Base-by-base conservation (phyloP, 2,329 filamentous ascomycete genomes). In the Cladosporium velox region DNA sequence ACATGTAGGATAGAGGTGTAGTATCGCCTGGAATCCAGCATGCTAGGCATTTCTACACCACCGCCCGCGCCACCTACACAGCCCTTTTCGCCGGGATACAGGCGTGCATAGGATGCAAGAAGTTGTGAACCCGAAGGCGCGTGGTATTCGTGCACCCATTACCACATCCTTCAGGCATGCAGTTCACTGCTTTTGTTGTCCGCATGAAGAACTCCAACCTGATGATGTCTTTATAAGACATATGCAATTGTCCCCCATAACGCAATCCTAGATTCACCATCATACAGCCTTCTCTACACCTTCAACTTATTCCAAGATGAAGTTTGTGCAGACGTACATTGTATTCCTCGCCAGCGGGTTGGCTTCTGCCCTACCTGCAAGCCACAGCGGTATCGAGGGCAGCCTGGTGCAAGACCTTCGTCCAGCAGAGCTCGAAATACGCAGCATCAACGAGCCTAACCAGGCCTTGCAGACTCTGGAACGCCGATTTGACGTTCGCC, bases 401-500 rank as follows among this genome's bases (percentile, higher is more conserved):
- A 54, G 51, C 30, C 51, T 54, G 18, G n/a, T 54, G 14, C 51
- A 54, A 30, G 51, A 54, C 30, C 38, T 44, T 4, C 18, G n/a
- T n/a, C 18, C 18, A 10, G 38, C 38, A n/a, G 38, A 44, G 38
- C 28, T 54, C 7, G 15, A 54, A 4, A 2, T 28, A 28, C 28
- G 51, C 28, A 54, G 51, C 51, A 32, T 54, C 51, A 54, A 54
- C 51, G 51, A 54, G 51, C 51, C 51, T n/a, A 32, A 54, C 15
- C 28, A 30, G 26, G 51, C 15, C 1, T 32, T 54, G 51, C 51
- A 54, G 51, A 54, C 51, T 10, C 24, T 54, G 28, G 51, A 54
- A 54, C 51, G 51, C 30, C 28, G 51, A 32, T 32, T 54, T 18
- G 28, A 54, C 15, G 5, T 28, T 54, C 49, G 49, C 49, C 14